Evolutionary conservation across 805 yeast species (phyloP), one percentile per base, ranked within the genome.

Genomic region (Ogataea pini): DNA sequence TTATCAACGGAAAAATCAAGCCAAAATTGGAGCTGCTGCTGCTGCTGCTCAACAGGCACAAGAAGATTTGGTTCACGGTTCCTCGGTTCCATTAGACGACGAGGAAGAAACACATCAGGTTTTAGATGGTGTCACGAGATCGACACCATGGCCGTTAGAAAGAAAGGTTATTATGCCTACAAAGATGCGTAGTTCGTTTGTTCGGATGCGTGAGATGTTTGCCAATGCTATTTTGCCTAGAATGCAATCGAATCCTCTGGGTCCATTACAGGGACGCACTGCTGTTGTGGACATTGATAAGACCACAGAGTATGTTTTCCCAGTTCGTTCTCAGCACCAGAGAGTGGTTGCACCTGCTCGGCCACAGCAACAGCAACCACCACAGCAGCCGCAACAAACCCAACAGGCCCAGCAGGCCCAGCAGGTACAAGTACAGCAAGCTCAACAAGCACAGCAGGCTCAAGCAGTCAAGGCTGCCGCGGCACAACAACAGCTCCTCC

Each of bases 91-190:
- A 3, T 69, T 86, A 28, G 89, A 87, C 55, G 92, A 95, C 7
- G 96, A 91, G 62, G 96, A 90, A 61, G 99, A 94, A 60, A 89
- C 96, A 1, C 89, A 87, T 42, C 87, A 86, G 55, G 97, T 94
- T 3, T 71, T 94, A 61, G 90, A 88, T 54, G 98, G 98, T 18
- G 89, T 92, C 17, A 77, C 86, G 12, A 77, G 87, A 57, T 84
- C 91, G 29, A 76, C 80, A 49, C 91, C 96, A 1, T 73, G 85
- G 55, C 99, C 99, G 1, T 69, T 94, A 49, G 98, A 90, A 61
- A 68, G 89, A 29, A 82, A 82, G 46, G 83, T 83, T 8, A 62
- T 87, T 2, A 70, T 86, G 54, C 90, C 97, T 3, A 77, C 85
- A 0, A 73, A 86, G 42, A 70, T 83, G 45, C 79, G 96, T 52